Evolutionary conservation across 108 stramenopile species (phyloP), one percentile per base, ranked within the genome.

Genomic region (Cafeteria roenbergensis): DNA sequence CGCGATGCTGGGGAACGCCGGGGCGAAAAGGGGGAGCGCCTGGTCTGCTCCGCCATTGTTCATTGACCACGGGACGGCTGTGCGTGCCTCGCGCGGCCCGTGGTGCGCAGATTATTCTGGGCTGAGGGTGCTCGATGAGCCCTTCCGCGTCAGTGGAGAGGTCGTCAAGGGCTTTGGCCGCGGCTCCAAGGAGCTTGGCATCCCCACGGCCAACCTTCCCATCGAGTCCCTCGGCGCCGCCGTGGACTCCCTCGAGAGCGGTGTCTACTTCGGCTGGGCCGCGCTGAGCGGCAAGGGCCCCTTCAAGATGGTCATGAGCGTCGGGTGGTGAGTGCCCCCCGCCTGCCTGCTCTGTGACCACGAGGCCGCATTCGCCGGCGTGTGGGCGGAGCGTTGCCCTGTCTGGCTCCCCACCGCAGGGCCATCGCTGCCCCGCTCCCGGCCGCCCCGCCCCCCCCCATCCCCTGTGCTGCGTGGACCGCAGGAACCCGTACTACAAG

Each of bases 401-500:
- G n/a, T n/a, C n/a, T n/a, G n/a, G n/a, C n/a, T n/a, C n/a, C n/a
- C n/a, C n/a, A n/a, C n/a, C n/a, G n/a, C n/a, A n/a, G n/a, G n/a
- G n/a, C n/a, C n/a, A n/a, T n/a, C n/a, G n/a, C n/a, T n/a, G n/a
- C n/a, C n/a, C n/a, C n/a, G n/a, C n/a, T n/a, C n/a, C n/a, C n/a
- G n/a, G n/a, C n/a, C n/a, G n/a, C n/a, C n/a, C n/a, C 71, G 8
- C 70, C 74, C 21, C 21, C 34, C 29, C 66, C 51, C 38, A 80
- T 79, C 12, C 72, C 77, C 52, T 80, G 62, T 0, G 72, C 86
- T 17, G 84, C 84, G 25, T 73, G 85, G 33, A 80, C 81, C n/a
- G 86, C 88, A 31, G 90, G 90, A 92, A 92, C 70, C 90, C 90
- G n/a, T 84, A 82, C 2, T 92, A 86, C 61, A 74, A 70, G 3